Evolutionary conservation across 352 stramenopile species (phyloP), one percentile per base, ranked within the genome.

Genomic region (Pythium sukuiense): DNA sequence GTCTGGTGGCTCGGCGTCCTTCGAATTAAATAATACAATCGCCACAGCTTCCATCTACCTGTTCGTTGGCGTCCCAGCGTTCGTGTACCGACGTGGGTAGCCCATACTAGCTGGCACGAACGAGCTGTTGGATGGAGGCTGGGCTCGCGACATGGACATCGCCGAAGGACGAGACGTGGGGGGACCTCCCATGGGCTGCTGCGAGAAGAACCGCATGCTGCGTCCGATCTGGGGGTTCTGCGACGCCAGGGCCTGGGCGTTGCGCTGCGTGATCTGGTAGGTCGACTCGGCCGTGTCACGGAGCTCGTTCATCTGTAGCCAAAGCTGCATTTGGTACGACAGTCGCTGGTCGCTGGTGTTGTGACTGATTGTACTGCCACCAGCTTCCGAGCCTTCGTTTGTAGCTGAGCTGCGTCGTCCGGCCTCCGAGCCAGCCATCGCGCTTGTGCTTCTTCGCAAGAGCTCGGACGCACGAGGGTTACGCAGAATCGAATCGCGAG

Each of bases 291-390:
- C 81, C 24, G 79, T 74, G 63, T 75, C 74, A 54, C 79, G 83
- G 54, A 92, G 67, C 65, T 89, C 79, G 61, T 88, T 81, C 83
- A 92, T 90, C 64, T 89, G 83, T 67, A 82, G 73, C 72, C 79
- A 83, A 46, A 92, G 74, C 69, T 90, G 76, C 67, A 81, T 78
- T 70, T 92, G 79, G 56, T 89, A 87, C 57, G 56, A 61, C 65
- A 74, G 30, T 72, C 75, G 29, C 72, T 75, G 37, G 76, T 59
- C 46, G 46, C 46, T 32, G 16, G 6, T 55, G 48, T 9, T 24
- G 24, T 24, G 20, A 24, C n/a, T 54, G 6, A 33, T 12, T 24
- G 26, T 55, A 24, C 20, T 24, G n/a, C 39, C n/a, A 33, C 12
- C 20, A n/a, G 26, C 30, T 20, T 59, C 14, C 6, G n/a, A 39